Base-by-base conservation (phyloP, 2,329 filamentous ascomycete genomes). In the Eutypa lata region DNA sequence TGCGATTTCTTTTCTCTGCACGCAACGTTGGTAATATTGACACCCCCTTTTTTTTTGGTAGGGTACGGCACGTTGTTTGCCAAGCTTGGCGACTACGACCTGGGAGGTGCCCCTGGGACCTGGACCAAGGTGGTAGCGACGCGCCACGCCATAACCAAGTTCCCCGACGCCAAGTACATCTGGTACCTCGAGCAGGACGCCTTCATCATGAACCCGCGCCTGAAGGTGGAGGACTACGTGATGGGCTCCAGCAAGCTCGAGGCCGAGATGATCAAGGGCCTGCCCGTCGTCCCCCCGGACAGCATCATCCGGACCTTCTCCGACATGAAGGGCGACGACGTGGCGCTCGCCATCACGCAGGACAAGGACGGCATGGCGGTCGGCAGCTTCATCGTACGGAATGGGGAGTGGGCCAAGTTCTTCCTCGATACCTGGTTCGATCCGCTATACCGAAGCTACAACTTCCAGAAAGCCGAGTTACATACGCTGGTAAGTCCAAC, bases 371-470 rank as follows among this genome's bases (percentile, higher is more conserved):
- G 93, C 6, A 68, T 99, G 50, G 84, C 84, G 24, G 81, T 86
- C 16, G 84, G 84, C 11, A 96, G 90, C 71, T 88, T 96, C 57
- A 76, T 97, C 14, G 68, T 99, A 13, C 81, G 85, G 57, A 90
- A 88, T 55, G 91, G 92, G 21, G 90, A 94, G 51, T 99, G 93
- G 90, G 89, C 90, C 44, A 89, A 88, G 66, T 99, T 89, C 76
- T 90, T 99, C 66, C 73, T 97, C 18, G 94, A 99, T 68, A 88
- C 90, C 1, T 99, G 94, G 94, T 96, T 94, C 66, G 91, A 97
- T 68, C 94, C 94, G 47, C 76, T 97, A 43, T 99, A 96, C 73
- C 82, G 93, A 58, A 89, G 81, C 61, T 99, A 99, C 74, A 96
- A 96, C 68, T 99, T 99, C 66, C 90, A 95, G 66, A 97, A 95